phyloP scores from a whole-genome alignment of 331 rosid genomes.

The Acacia concinna region DNA sequence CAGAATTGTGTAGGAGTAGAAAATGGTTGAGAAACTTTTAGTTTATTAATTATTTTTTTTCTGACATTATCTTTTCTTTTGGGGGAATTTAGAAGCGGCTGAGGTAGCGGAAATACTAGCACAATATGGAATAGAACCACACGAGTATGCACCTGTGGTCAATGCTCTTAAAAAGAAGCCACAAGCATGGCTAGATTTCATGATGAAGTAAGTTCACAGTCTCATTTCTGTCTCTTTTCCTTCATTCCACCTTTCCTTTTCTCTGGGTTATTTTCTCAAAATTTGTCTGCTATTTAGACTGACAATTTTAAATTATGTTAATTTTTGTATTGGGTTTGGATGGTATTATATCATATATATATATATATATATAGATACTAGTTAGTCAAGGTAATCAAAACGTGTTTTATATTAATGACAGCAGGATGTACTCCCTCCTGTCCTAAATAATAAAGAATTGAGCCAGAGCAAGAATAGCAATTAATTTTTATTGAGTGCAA shows the following conservation, averaged over 20 bases:
- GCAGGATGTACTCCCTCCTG: no score
- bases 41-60: not conserved
- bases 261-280: not conserved
- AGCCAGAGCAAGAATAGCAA: no score
- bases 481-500: no score
- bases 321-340: not conserved
- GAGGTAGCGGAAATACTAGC: constrained; percentile 83
- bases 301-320: not conserved
- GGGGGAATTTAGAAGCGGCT: constrained; percentile 64
- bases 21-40: not conserved
- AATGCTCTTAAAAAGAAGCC: constrained; percentile 76
- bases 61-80: not conserved
- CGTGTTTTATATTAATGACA: no score
- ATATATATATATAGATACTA: no score
- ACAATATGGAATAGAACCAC: constrained; percentile 46
- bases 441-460: no score
- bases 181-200: constrained; percentile 93
- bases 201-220: constrained; percentile 78
- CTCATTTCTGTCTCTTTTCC: not conserved
- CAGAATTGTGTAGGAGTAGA: not conserved
- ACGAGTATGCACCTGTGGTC: constrained; percentile 82
- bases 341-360: no score
- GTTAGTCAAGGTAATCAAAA: no score
- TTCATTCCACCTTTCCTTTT: not conserved
- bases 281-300: not conserved